Conservation (phyloP, 768 basidiomycete species). For the Tulasnella sp. region DNA sequence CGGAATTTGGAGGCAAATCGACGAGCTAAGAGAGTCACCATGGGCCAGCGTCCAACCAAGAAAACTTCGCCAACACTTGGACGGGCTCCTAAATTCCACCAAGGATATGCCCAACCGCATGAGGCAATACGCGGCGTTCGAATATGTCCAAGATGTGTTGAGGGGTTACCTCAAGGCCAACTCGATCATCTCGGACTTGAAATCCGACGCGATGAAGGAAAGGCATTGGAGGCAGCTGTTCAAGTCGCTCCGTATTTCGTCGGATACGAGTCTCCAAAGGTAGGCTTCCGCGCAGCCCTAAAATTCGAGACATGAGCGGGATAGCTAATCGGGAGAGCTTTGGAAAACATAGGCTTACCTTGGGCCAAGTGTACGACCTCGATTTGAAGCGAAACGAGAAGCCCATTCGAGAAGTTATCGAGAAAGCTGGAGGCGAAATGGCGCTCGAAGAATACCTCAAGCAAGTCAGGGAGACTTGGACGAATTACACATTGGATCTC, state of each 20-base stretch:
- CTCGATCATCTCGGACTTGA: slow-evolving; percentile 83
- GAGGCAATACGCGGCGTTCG: slow-evolving; percentile 98
- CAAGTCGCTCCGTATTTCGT: slow-evolving; percentile 73
- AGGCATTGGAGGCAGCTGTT: slow-evolving; percentile 98
- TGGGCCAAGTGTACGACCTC: slow-evolving; percentile 95
- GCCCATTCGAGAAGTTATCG: slow-evolving; percentile 88
- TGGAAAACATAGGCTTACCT: slow-evolving; percentile 67
- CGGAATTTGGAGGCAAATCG: slow-evolving; percentile 92
- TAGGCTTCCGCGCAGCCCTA: slow-evolving; percentile 37
- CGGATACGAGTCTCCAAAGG: slow-evolving; percentile 71
- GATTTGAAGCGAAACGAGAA: slow-evolving; percentile 91
- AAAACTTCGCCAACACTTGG: slow-evolving; percentile 90
- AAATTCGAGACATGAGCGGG: not conserved
- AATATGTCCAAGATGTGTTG: slow-evolving; percentile 91
- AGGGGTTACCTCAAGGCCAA: slow-evolving; percentile 86
- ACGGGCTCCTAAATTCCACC: slow-evolving; percentile 84
- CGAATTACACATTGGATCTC: slow-evolving; percentile 88
- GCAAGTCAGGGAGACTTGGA: slow-evolving; percentile 96
- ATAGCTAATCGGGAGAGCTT: not conserved
- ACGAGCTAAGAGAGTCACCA: slow-evolving; percentile 77
- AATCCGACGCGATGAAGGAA: slow-evolving; percentile 95
- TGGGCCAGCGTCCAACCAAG: slow-evolving; percentile 92
- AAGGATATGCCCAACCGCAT: slow-evolving; percentile 99
- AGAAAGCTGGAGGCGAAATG: slow-evolving; percentile 98
- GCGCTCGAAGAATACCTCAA: slow-evolving; percentile 93